Evolutionary conservation across 2,329 filamentous ascomycete species (phyloP), one percentile per base, ranked within the genome.

Genomic region (Elsinoe arachidis): DNA sequence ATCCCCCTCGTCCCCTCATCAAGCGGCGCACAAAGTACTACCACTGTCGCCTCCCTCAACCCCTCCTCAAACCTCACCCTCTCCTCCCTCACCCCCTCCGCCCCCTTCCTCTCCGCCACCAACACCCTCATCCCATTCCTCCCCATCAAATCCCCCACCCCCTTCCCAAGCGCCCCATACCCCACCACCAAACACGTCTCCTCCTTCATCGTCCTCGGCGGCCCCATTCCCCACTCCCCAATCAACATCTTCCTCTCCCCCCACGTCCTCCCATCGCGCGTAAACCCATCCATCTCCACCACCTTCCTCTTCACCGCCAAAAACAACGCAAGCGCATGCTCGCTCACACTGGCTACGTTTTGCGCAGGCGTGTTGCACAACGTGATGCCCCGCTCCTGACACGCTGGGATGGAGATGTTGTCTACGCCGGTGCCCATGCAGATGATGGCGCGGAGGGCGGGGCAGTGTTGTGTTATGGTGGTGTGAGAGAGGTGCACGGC

Each of bases 321-420:
- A 63, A 78, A 78, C 58, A 80, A 63, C 43, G 72, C 75, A 39
- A 80, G 71, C 10, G 76, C 76, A 69, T 79, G 77, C 63, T 80
- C 77, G 30, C 70, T 70, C 1, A 74, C 71, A 2, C 70, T 61
- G 10, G 71, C 68, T 5, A 76, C 69, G 55, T 78, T 78, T 19
- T 75, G 73, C n/a, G 67, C 70, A 2, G 76, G 74, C 44, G 72
- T 74, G 53, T 78, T 77, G 51, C 70, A 72, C 37, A 80, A 71
- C 12, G 70, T 68, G 54, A 80, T 71, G 33, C 74, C 74, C 14
- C 74, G 69, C 54, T 69, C 67, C 38, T 68, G 68, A 58, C 72
- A 74, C 47, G 74, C 74, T 3, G 69, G 66, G 35, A 76, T 70
- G 63, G 78, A 75, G 30, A 80, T 67, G 58, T 71, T 72, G 63